Base-by-base conservation (phyloP, 176 grass and related monocot genomes). In the Canna indica region DNA sequence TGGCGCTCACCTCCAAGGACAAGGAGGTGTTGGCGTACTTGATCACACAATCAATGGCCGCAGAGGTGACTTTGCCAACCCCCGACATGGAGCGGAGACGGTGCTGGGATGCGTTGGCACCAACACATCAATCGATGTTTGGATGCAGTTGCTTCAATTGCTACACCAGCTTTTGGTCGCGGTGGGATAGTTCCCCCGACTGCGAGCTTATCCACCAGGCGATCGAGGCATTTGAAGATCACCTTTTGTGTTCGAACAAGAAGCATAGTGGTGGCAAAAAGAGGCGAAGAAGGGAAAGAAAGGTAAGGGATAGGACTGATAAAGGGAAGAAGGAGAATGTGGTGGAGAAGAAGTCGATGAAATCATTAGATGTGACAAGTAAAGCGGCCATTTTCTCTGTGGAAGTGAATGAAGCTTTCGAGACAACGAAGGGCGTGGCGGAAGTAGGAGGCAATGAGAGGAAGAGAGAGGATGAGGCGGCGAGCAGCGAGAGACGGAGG, bases 151-250 rank as follows among this genome's bases (percentile, higher is more conserved):
- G 85, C 81, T 83, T 87, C 81, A 73, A 83, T 36, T 87, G 85
- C 77, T 87, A 87, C 63, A 68, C 29, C 63, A 87, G 80, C 69
- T 88, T 88, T 70, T 84, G 86, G 86, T 75, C 75, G 7, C 78
- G 81, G 12, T 84, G 81, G 86, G 71, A 78, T 64, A 34, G 78
- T 75, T 88, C 86, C n/a, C 75, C 86, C 32, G 42, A 81, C 59
- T 71, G 82, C 59, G 67, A 84, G 66, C 75, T 75, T 66, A 88
- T 88, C 71, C 75, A 73, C 67, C 78, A 46, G 50, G 86, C 54
- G 42, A 75, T 84, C 36, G 71, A 79, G 22, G 81, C 86, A 32
- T 81, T 81, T 81, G 86, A 88, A 65, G 78, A 84, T 22, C 81
- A 88, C 71, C 72, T 81, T 42, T 46, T 56, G 59, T 70, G 61